Percentiles rank a stretch among this genome's conserved stretches.
phyloP scores from a whole-genome alignment of 371 early-diverging fungal species.

The Mucor irregularis region DNA sequence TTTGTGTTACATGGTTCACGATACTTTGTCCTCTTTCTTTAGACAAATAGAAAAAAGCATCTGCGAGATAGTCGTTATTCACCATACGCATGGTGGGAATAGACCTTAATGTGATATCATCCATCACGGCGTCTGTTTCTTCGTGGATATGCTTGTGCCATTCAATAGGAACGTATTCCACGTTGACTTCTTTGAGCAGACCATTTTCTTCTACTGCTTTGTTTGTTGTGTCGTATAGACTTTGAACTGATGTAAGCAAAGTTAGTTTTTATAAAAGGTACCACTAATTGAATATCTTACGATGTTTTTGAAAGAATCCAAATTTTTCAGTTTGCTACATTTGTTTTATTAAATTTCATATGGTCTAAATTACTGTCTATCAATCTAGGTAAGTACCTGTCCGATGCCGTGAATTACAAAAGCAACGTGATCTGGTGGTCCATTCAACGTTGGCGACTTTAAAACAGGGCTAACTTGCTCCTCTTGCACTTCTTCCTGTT shows the following conservation, averaged over 20 bases:
- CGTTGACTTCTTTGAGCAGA: conserved; percentile 30
- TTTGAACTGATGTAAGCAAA: conserved; percentile 33
- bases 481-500: neutral
- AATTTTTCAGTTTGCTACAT: conserved; percentile 54
- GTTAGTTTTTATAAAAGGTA: neutral
- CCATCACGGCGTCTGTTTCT: conserved; percentile 39
- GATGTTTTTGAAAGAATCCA: conserved; percentile 57
- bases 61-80: conserved; percentile 68
- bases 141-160: conserved; percentile 55
- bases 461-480: neutral
- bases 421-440: conserved; percentile 41
- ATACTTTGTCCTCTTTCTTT: conserved; percentile 18
- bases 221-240: conserved; percentile 52
- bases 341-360: too few species aligned
- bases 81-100: conserved; percentile 59
- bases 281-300: too few species aligned
- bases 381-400: too few species aligned
- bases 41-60: conserved; percentile 39
- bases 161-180: conserved; percentile 55
- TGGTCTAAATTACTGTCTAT: too few species aligned
- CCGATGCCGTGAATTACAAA: conserved; percentile 75
- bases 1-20: conserved; percentile 53
- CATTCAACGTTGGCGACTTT: conserved; percentile 17
- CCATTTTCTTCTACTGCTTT: conserved; percentile 54
- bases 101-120: conserved; percentile 59